A percentile compares a stretch with the other conserved stretches of the same genome.
phyloP scores from a whole-genome alignment of 768 basidiomycete genomes.

The Neoboletus magnificus region DNA sequence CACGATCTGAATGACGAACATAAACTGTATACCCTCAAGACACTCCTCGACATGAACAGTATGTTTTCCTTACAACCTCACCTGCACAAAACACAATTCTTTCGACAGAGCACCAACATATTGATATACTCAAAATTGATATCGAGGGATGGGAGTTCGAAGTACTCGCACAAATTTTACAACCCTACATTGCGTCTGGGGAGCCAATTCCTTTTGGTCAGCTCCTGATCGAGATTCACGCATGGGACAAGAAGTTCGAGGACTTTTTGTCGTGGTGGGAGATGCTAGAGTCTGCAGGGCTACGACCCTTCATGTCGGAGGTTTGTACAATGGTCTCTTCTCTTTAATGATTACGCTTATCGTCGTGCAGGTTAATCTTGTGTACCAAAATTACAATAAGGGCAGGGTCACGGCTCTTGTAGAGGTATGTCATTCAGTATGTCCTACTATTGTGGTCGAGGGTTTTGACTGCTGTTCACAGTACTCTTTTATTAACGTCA shows the following conservation, averaged over 20 bases:
- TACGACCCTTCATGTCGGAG: conserved; percentile 48
- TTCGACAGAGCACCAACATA: conserved; percentile 32
- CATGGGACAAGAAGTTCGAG: conserved; percentile 34
- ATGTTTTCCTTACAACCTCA: conserved; percentile 4
- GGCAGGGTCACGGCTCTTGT: conserved; percentile 44
- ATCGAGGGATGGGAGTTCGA: conserved; percentile 49
- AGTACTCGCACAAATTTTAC: conserved; percentile 39
- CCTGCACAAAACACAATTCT: background rate
- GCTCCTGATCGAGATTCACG: conserved; percentile 45
- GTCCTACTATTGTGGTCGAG: background rate
- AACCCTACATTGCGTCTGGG: conserved; percentile 34
- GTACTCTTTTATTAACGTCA: conserved; percentile 56
- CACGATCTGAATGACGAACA: conserved; percentile 31
- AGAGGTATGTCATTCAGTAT: conserved; percentile 36
- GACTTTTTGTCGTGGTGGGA: conserved; percentile 46
- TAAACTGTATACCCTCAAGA: conserved; percentile 45
- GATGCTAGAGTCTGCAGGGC: conserved; percentile 43
- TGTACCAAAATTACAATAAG: conserved; percentile 56
- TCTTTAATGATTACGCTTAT: background rate
- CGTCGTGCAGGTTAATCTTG: conserved; percentile 46
- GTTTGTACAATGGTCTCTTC: conserved; percentile 10
- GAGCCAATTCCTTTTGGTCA: conserved; percentile 46
- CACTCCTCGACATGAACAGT: conserved; percentile 45
- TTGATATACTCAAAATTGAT: conserved; percentile 46
- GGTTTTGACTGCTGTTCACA: conserved; percentile 17